Conservation (phyloP, 768 basidiomycete genomes). For the Coprinellus micaceus region DNA sequence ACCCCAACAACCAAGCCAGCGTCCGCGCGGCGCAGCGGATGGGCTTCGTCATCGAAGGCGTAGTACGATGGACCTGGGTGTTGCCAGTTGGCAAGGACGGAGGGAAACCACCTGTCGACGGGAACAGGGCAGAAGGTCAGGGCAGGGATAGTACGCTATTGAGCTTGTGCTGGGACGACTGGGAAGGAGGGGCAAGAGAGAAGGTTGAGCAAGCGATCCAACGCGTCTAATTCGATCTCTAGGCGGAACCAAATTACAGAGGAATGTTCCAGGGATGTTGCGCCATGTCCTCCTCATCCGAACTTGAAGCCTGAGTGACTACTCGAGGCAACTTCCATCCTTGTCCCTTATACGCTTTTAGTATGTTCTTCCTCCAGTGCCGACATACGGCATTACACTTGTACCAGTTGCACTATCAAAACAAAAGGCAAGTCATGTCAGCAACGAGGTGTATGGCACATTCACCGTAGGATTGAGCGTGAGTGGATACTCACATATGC, state of each 20-base stretch:
- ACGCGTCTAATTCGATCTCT: conserved; percentile 13
- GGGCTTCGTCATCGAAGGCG: conserved; percentile 50
- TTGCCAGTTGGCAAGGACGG: conserved; percentile 31
- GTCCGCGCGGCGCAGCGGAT: conserved; percentile 46
- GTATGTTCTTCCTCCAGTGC: not conserved
- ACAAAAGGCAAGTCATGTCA: not conserved
- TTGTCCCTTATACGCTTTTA: not conserved
- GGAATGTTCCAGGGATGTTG: not conserved
- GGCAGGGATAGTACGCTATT: conserved; percentile 37
- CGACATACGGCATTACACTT: not conserved
- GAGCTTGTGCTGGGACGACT: conserved; percentile 46
- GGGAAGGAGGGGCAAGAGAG: conserved; percentile 38
- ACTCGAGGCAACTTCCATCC: not conserved
- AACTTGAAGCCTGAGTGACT: too few relatives aligned
- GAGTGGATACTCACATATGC: not conserved
- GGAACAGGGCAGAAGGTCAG: conserved; percentile 30
- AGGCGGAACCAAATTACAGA: not conserved
- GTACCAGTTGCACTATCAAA: not conserved
- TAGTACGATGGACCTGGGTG: conserved; percentile 46
- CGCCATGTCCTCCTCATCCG: too few relatives aligned
- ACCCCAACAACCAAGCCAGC: conserved; percentile 42
- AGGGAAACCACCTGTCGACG: conserved; percentile 22
- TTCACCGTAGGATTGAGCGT: too few relatives aligned
- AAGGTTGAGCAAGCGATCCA: conserved; percentile 27
- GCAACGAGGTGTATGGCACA: too few relatives aligned